Conservation (phyloP, 2,329 filamentous ascomycete genomes). For the Aspergillus felis region DNA sequence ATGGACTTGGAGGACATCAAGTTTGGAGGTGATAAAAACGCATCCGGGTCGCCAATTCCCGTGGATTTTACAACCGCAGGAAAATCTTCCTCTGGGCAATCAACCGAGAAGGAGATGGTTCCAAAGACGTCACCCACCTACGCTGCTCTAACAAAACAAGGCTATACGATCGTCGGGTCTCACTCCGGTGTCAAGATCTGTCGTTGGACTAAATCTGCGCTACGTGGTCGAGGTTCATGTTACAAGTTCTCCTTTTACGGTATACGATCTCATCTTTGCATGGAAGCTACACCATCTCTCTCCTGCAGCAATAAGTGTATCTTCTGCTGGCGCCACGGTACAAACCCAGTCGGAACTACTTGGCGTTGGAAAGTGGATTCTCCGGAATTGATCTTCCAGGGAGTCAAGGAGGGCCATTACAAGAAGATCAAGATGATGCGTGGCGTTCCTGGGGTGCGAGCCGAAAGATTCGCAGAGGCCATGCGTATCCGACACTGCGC, state of each 20-base stretch:
- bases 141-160: slow-evolving; percentile 86
- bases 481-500: slow-evolving; percentile 93
- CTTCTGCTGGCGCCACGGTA: slow-evolving; percentile 98
- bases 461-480: slow-evolving; percentile 87
- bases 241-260: slow-evolving; percentile 99
- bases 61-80: slow-evolving; percentile 71
- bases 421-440: slow-evolving; percentile 97
- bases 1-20: slow-evolving; percentile 83
- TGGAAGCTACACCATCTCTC: slow-evolving; percentile 94
- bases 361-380: slow-evolving; percentile 96
- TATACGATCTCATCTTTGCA: slow-evolving; percentile 93
- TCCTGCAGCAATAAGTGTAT: slow-evolving; percentile 98
- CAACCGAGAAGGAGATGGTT: slow-evolving; percentile 81
- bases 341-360: slow-evolving; percentile 91
- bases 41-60: slow-evolving; percentile 54
- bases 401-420: slow-evolving; percentile 89
- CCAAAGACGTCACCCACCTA: slow-evolving; percentile 87
- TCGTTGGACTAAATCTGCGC: slow-evolving; percentile 95
- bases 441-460: slow-evolving; percentile 85
- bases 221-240: slow-evolving; percentile 88
- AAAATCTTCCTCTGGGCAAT: slow-evolving; percentile 37
- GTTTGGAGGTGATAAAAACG: slow-evolving; percentile 32
- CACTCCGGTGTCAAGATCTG: slow-evolving; percentile 98
- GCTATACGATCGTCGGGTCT: slow-evolving; percentile 89
- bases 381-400: slow-evolving; percentile 82